phyloP scores from a whole-genome alignment of 2,329 filamentous ascomycete species.

The Paradendryphiella salina region DNA sequence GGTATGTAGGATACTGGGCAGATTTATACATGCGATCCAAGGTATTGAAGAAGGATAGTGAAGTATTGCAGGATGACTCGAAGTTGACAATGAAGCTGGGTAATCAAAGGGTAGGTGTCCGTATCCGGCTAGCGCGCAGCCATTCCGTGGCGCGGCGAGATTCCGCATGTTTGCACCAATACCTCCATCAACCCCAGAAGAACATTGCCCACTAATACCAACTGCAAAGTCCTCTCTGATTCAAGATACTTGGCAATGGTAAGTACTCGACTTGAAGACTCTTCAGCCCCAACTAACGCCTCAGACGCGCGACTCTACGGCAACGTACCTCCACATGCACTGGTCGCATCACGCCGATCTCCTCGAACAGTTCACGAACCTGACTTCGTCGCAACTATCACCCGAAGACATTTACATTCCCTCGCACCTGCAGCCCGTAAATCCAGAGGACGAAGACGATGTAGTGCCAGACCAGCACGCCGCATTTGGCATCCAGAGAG shows the following conservation, averaged over 20 bases:
- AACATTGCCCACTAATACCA: too few relatives aligned
- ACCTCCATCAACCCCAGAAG: not conserved
- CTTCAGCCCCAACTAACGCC: conserved; percentile 2
- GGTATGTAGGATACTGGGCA: too few relatives aligned
- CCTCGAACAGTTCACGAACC: conserved; percentile 63
- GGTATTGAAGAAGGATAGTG: too few relatives aligned
- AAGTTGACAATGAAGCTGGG: not conserved
- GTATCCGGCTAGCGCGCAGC: conserved; percentile 4
- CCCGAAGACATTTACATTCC: conserved; percentile 81
- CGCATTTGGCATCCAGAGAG: conserved; percentile 81
- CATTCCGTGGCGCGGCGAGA: conserved; percentile 3
- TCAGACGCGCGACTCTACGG: conserved; percentile 70
- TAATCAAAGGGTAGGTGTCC: not conserved
- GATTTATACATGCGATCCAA: too few relatives aligned
- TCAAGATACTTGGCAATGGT: too few relatives aligned
- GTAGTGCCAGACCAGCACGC: conserved; percentile 87
- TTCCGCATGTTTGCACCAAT: not conserved
- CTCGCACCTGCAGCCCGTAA: conserved; percentile 76
- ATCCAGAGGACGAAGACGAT: conserved; percentile 86
- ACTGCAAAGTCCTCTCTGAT: too few relatives aligned
- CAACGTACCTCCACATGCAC: conserved; percentile 77
- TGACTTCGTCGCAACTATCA: conserved; percentile 34
- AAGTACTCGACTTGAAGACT: too few relatives aligned
- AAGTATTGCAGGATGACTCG: not conserved
- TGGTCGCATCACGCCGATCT: conserved; percentile 73